These are phyloP conservation scores for Albifimbria verrucaria DNA, from an alignment of 2,329 filamentous ascomycete genomes.

Conservation along the genomic window DNA sequence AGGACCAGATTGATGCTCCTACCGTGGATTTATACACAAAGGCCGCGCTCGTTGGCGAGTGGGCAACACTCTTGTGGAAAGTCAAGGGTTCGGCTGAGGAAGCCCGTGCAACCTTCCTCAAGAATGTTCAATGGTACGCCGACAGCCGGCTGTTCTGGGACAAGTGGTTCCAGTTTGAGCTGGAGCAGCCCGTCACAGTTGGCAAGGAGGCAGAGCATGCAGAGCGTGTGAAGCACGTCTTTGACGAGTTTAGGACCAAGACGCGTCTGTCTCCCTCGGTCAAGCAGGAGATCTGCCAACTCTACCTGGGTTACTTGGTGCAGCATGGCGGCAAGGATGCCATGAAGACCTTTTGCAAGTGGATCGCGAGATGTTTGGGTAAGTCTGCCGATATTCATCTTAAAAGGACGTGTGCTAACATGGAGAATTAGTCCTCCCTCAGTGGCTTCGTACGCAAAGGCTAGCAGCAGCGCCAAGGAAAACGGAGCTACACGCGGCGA, in stretches of 20 bases:
- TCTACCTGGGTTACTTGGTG: slow-evolving; percentile 81
- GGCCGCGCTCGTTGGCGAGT: slow-evolving; percentile 82
- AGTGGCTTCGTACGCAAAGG: slow-evolving; percentile 37
- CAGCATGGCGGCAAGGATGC: slow-evolving; percentile 77
- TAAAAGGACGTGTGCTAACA: too few relatives aligned
- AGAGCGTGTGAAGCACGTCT: slow-evolving; percentile 74
- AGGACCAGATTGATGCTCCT: slow-evolving; percentile 72
- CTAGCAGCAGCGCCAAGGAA: slow-evolving; percentile 38
- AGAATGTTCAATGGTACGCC: slow-evolving; percentile 78
- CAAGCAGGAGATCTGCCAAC: slow-evolving; percentile 71
- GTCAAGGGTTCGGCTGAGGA: slow-evolving; percentile 76
- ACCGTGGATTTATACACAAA: slow-evolving; percentile 75
- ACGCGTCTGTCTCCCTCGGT: slow-evolving; percentile 64
- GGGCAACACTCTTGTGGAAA: slow-evolving; percentile 85
- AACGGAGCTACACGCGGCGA: slow-evolving; percentile 39
- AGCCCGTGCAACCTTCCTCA: slow-evolving; percentile 77
- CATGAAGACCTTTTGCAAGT: slow-evolving; percentile 83
- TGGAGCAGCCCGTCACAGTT: slow-evolving; percentile 70
- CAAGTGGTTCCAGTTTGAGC: slow-evolving; percentile 84
- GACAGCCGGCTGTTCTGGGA: slow-evolving; percentile 89
- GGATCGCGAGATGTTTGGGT: slow-evolving; percentile 86
- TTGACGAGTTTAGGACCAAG: slow-evolving; percentile 70
- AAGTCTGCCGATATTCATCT: slow-evolving; percentile 27
- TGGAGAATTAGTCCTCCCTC: slow-evolving; percentile 44
- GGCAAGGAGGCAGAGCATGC: slow-evolving; percentile 64